Conservation (phyloP, 495 filamentous ascomycete genomes). For the Penicillium manginii region DNA sequence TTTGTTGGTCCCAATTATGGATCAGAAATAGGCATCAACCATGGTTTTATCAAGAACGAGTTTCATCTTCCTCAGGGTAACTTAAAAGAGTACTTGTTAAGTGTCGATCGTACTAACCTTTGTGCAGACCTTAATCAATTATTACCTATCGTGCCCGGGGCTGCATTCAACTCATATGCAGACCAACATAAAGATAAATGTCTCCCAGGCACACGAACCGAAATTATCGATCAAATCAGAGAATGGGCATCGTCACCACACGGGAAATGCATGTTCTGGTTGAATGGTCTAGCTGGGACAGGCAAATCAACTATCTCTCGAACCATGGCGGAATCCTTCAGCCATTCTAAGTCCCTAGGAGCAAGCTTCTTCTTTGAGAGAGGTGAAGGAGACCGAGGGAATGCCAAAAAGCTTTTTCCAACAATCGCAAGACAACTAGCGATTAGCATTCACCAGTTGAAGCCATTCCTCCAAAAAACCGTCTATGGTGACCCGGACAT, state of each 20-base stretch:
- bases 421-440: slow-evolving; percentile 2
- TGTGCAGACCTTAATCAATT: no score
- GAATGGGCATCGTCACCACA: neutral
- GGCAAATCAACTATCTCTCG: slow-evolving; percentile 1
- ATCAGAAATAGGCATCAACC: no score
- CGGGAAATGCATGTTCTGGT: neutral
- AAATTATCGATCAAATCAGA: neutral
- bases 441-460: neutral
- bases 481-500: neutral
- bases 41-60: no score
- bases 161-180: no score
- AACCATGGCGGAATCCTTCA: neutral
- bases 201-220: slow-evolving; percentile 2
- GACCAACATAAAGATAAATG: slow-evolving; percentile 4
- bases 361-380: no score
- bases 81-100: no score
- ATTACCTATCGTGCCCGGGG: no score
- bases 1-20: no score
- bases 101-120: no score
- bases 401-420: slow-evolving; percentile 1
- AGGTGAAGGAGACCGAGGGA: slow-evolving; percentile 1
- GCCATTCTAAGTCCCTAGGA: neutral
- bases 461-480: neutral
- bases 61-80: no score
- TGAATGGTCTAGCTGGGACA: neutral